Percentiles rank a stretch among this genome's conserved stretches.
These are phyloP conservation scores for Coemansia sp. DNA, from an alignment of 192 early-diverging fungal genomes.

Conservation along the genomic window DNA sequence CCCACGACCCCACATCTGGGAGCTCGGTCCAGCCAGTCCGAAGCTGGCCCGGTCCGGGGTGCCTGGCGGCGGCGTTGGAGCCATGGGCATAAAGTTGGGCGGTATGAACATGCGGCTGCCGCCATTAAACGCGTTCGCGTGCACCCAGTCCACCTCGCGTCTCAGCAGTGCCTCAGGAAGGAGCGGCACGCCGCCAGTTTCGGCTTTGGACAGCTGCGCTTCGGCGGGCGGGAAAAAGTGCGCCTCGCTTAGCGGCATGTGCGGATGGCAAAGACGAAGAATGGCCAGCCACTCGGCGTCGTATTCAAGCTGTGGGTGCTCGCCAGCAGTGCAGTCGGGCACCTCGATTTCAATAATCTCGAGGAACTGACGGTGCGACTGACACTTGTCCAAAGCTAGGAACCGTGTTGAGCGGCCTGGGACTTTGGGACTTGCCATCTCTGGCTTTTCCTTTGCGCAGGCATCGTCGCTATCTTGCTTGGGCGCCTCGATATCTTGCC, in stretches of 20 bases:
- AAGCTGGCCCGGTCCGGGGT: conserved; percentile 38
- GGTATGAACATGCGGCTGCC: conserved; percentile 65
- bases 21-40: conserved; percentile 23
- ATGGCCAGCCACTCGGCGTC: conserved; percentile 87
- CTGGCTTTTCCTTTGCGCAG: neutral
- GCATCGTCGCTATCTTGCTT: neutral
- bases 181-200: too few relatives aligned
- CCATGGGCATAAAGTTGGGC: conserved; percentile 76
- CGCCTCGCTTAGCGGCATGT: conserved; percentile 57
- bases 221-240: conserved; percentile 54
- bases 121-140: conserved; percentile 60
- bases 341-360: conserved; percentile 71
- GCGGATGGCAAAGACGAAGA: conserved; percentile 63
- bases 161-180: conserved; percentile 56
- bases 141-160: conserved; percentile 68
- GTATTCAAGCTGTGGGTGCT: conserved; percentile 68
- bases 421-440: conserved; percentile 13
- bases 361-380: conserved; percentile 76
- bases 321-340: conserved; percentile 15
- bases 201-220: conserved; percentile 49
- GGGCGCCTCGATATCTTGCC: neutral
- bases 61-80: conserved; percentile 58
- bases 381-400: conserved; percentile 94
- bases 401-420: conserved; percentile 70
- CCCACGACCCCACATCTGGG: conserved; percentile 7